Conservation (phyloP, 164 flowering plant genomes). For the Stephania yunnanensis region DNA sequence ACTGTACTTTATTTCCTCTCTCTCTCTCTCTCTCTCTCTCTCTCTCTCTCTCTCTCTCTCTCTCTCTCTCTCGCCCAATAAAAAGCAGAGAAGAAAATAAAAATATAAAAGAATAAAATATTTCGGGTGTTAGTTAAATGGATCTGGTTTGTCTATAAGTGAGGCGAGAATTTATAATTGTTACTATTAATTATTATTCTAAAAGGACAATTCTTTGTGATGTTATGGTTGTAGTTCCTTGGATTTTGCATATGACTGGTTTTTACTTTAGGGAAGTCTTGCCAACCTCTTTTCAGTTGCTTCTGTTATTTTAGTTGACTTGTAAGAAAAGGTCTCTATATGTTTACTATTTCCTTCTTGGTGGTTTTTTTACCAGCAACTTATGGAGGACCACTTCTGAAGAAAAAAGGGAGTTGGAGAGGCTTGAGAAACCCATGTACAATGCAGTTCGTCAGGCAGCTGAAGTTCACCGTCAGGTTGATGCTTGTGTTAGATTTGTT, state of each 20-base stretch:
- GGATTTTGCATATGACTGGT: neutral
- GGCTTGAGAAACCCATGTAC: slow-evolving; percentile 78
- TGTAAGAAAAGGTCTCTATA: neutral
- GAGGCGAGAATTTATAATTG: neutral
- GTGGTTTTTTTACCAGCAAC: slow-evolving; percentile 40
- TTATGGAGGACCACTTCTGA: slow-evolving; percentile 96
- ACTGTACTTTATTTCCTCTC: neutral
- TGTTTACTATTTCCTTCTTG: neutral
- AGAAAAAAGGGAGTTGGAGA: slow-evolving; percentile 94
- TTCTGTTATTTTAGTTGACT: neutral
- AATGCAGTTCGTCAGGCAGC: slow-evolving; percentile 93
- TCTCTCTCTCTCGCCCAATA: too few species aligned
- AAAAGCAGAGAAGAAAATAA: too few species aligned
- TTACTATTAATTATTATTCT: neutral
- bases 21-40: too few species aligned
- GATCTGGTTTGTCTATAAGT: neutral
- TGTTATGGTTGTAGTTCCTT: neutral
- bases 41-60: too few species aligned
- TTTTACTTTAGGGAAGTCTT: neutral
- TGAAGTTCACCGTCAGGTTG: slow-evolving; percentile 99
- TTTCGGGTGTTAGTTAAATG: too few species aligned
- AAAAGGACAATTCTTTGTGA: neutral
- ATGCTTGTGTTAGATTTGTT: neutral
- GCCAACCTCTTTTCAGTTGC: neutral
- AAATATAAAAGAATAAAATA: too few species aligned